Evolutionary conservation across 73 alveolate genomes (phyloP), one percentile per base, ranked within the genome.

Genomic region (Uronychia setigera): DNA sequence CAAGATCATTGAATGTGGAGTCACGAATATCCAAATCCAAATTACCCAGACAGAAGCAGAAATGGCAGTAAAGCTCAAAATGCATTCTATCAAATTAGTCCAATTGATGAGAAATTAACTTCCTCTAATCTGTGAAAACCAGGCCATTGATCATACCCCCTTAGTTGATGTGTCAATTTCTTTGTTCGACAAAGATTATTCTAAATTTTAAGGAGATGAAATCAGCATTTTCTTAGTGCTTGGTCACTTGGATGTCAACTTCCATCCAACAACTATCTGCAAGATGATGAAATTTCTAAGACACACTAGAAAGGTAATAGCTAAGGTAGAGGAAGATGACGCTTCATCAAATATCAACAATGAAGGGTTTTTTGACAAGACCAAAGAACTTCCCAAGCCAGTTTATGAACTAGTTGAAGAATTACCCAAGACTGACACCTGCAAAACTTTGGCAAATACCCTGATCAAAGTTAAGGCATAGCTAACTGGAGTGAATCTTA

Each of bases 181-280:
- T 5, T 11, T 11, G 67, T 46, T 46, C 67, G 67, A 46, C 19
- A 5, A 46, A 19, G 19, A 5, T 46, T 46, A 5, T 19, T 19
- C 67, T 46, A 46, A 46, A 5, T 46, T 46, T 19, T 46, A 46
- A 83, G 81, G 87, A 1, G 81, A 59, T 46, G 90, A 84, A 32
- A 78, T 84, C 77, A 28, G 26, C 25, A 80, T 84, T 0, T 78
- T 32, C 76, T 29, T 89, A 14, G 31, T 29, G 0, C 75, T 89
- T 59, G 95, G 95, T 0, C 35, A 84, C 59, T 29, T 89, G n/a
- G 35, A 33, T 1, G 58, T 89, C 32, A 76, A 84, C 59, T 89
- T 82, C 85, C 83, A 84, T 83, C 95, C 95, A 1, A 75, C 79
- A 28, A 26, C 90, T 29, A 33, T 89, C 59, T 78, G 79, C 58